Evolutionary conservation across 768 basidiomycete genomes (phyloP), one percentile per base, ranked within the genome.

Genomic region (Tulasnella sp.): DNA sequence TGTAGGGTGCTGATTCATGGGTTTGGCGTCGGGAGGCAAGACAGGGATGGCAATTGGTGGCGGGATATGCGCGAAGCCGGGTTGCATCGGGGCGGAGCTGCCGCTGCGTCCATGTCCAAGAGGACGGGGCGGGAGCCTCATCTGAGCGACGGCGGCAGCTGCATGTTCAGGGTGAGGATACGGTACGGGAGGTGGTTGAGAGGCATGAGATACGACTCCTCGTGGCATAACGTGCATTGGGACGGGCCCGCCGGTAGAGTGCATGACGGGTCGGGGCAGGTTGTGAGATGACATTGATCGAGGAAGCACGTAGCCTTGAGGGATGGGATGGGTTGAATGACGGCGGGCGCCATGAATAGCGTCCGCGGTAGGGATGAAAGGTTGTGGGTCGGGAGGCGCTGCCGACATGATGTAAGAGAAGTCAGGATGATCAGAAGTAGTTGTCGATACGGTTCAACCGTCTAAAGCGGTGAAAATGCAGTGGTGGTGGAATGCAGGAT

Each of bases 81-180:
- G 51, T 48, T 57, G 74, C 73, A 51, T 57, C 15, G 74, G 74
- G 26, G 74, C 74, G n/a, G 74, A 75, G 32, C 35, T 57, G 74
- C 74, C 74, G 35, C 74, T 75, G 74, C 74, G 74, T 26, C 74
- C 74, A 15, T 75, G 74, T 23, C 74, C 74, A 23, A 75, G n/a
- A 29, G 74, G 74, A 37, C 74, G 74, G 39, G 74, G 74, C n/a
- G 74, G 74, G 23, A 75, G 57, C 74, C 55, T 75, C 37, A 51
- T 39, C n/a, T 48, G 37, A 48, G 26, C 16, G 48, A 29, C 55
- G 5, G 37, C 40, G 29, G 55, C 51, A 5, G 23, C 40, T 13
- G 55, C 51, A n/a, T 57, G 51, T 13, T 44, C 51, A 37, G 37
- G 48, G 39, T 44, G 46, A 18, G 35, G 74, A 37, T 75, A 48